These are phyloP conservation scores for Bisporella sp. DNA, from an alignment of 2,329 filamentous ascomycete genomes.

Conservation along the genomic window DNA sequence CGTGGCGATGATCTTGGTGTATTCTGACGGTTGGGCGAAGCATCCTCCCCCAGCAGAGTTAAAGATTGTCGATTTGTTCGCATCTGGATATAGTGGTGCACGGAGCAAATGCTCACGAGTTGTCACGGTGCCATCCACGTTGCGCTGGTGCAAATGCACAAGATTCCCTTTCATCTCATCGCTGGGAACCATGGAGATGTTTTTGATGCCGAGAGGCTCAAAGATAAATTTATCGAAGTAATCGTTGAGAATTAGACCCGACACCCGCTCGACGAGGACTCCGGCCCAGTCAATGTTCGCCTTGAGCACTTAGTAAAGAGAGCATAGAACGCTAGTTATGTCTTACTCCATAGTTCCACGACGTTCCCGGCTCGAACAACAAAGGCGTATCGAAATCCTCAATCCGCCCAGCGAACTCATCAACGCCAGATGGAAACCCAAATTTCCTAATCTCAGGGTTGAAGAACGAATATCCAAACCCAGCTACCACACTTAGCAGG, in stretches of 20 bases:
- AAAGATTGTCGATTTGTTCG: slow-evolving; percentile 28
- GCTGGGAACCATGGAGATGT: slow-evolving; percentile 24
- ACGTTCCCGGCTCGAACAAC: slow-evolving; percentile 56
- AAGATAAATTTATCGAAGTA: slow-evolving; percentile 43
- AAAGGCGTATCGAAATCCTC: slow-evolving; percentile 29
- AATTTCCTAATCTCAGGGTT: slow-evolving; percentile 40
- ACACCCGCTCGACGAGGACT: slow-evolving; percentile 38
- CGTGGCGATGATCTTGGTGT: slow-evolving; percentile 51
- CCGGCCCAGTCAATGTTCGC: slow-evolving; percentile 49
- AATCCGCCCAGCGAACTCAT: slow-evolving; percentile 18
- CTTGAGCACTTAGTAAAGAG: slow-evolving; percentile 25
- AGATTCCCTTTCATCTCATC: slow-evolving; percentile 45
- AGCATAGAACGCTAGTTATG: not conserved
- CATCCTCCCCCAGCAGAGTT: slow-evolving; percentile 56
- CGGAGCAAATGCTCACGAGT: slow-evolving; percentile 12
- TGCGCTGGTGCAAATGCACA: slow-evolving; percentile 44
- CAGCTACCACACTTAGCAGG: slow-evolving; percentile 27
- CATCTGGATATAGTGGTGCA: not conserved
- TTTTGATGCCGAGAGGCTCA: slow-evolving; percentile 31
- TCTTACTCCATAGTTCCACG: slow-evolving; percentile 53
- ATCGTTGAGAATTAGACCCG: slow-evolving; percentile 36
- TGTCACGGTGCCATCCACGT: slow-evolving; percentile 35
- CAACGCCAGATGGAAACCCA: slow-evolving; percentile 36
- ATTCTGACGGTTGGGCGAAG: slow-evolving; percentile 54
- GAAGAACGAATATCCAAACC: slow-evolving; percentile 52